Conservation (phyloP, 306 rosid species). For the Gleditsia sinensis region DNA sequence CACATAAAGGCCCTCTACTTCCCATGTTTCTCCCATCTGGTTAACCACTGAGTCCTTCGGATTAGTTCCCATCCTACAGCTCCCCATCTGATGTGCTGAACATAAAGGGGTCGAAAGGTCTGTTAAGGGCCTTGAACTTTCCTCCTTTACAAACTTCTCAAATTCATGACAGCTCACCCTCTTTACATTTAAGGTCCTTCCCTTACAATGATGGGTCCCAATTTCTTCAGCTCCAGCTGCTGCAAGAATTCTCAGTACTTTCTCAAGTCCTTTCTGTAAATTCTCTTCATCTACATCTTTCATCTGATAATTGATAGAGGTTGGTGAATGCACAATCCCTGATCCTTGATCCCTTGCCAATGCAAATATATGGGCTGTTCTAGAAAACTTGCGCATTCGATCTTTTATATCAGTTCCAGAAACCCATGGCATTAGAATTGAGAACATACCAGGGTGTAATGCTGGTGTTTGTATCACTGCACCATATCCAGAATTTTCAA, state of each 20-base stretch:
- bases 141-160: slow-evolving; percentile 74
- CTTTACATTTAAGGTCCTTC: slow-evolving; percentile 61
- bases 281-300: slow-evolving; percentile 49
- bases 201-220: slow-evolving; percentile 69
- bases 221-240: slow-evolving; percentile 91
- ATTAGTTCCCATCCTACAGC: slow-evolving; percentile 73
- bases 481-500: slow-evolving; percentile 63
- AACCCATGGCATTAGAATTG: slow-evolving; percentile 78
- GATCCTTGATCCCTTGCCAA: slow-evolving; percentile 81
- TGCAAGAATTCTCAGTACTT: slow-evolving; percentile 68
- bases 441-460: slow-evolving; percentile 82
- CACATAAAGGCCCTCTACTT: slow-evolving; percentile 64
- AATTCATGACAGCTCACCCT: slow-evolving; percentile 51
- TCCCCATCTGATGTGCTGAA: slow-evolving; percentile 89
- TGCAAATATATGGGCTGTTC: slow-evolving; percentile 79
- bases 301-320: slow-evolving; percentile 47
- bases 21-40: slow-evolving; percentile 84
- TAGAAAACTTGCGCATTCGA: slow-evolving; percentile 62
- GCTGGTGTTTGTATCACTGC: slow-evolving; percentile 78
- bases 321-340: slow-evolving; percentile 51
- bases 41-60: slow-evolving; percentile 63
- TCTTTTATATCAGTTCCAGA: slow-evolving; percentile 64
- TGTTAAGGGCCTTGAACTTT: slow-evolving; percentile 52
- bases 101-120: slow-evolving; percentile 59
- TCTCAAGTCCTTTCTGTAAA: slow-evolving; percentile 62